Conservation (phyloP, 2,329 filamentous ascomycete species). For the Diplodia sapinea region DNA sequence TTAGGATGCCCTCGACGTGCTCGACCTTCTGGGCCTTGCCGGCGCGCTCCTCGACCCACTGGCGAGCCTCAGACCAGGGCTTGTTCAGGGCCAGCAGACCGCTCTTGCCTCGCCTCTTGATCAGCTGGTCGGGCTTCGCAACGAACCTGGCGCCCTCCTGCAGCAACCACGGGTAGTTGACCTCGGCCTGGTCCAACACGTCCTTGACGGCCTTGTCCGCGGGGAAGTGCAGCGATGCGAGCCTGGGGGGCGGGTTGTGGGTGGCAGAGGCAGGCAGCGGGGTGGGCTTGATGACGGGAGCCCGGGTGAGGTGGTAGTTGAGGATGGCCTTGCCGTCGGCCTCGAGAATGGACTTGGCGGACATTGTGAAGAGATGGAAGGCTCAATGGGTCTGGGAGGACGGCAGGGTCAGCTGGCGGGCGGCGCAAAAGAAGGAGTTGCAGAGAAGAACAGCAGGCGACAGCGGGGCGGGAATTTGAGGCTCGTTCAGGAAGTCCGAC, state of each 20-base stretch:
- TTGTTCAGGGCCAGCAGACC: constrained; percentile 96
- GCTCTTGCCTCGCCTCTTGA: constrained; percentile 99
- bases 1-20: constrained; percentile 83
- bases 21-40: constrained; percentile 94
- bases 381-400: constrained; percentile 6
- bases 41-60: constrained; percentile 91
- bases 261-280: constrained; percentile 81
- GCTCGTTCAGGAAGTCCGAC: constrained; percentile 11
- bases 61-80: constrained; percentile 90
- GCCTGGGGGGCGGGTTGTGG: constrained; percentile 90
- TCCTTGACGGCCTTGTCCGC: constrained; percentile 82
- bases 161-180: constrained; percentile 95
- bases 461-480: constrained; percentile 10
- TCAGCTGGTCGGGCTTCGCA: constrained; percentile 98
- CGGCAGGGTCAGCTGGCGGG: constrained; percentile 4
- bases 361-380: constrained; percentile 64
- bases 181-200: constrained; percentile 93
- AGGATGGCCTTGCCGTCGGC: constrained; percentile 99
- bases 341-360: constrained; percentile 96
- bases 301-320: constrained; percentile 99
- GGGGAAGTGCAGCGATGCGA: constrained; percentile 91
- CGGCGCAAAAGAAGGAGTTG: constrained; percentile 21
- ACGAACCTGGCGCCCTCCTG: constrained; percentile 86
- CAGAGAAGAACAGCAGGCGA: constrained; percentile 3
- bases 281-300: constrained; percentile 96